Percentiles rank a stretch among this genome's conserved stretches.
Evolutionary conservation across 805 yeast species (phyloP).

Genomic region (Millerozyma miso): DNA sequence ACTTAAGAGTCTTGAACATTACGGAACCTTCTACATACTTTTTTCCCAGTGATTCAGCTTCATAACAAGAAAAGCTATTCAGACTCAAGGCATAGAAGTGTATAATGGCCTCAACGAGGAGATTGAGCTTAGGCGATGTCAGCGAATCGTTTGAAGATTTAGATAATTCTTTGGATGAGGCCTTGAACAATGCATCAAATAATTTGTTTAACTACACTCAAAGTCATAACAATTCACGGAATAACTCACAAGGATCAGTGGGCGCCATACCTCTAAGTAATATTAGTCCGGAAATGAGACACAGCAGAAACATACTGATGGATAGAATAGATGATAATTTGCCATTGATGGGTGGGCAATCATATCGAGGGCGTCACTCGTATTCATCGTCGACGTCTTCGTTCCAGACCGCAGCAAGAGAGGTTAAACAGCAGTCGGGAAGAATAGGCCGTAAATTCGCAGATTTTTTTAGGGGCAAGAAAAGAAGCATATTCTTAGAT

Average conservation of each 20-base stretch:
- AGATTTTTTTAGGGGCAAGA: slow-evolving; percentile 20
- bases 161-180: slow-evolving; percentile 63
- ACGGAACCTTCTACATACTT: background rate
- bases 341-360: slow-evolving; percentile 24
- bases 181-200: slow-evolving; percentile 50
- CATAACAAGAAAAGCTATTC: background rate
- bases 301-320: slow-evolving; percentile 22
- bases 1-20: background rate
- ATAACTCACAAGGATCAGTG: slow-evolving; percentile 23
- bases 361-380: slow-evolving; percentile 14
- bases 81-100: background rate
- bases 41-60: background rate
- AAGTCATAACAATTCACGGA: slow-evolving; percentile 20
- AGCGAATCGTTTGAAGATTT: slow-evolving; percentile 52
- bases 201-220: slow-evolving; percentile 27
- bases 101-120: slow-evolving; percentile 6
- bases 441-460: slow-evolving; percentile 8
- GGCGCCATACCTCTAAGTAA: slow-evolving; percentile 28
- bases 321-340: slow-evolving; percentile 21
- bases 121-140: slow-evolving; percentile 6
- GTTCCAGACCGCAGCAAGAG: slow-evolving; percentile 9
- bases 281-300: slow-evolving; percentile 10
- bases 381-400: slow-evolving; percentile 18
- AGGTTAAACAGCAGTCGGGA: slow-evolving; percentile 8
- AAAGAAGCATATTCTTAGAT: slow-evolving; percentile 17